Percentiles rank a stretch among this genome's conserved stretches.
Evolutionary conservation across 129 eudicot genomes (phyloP).

Genomic region (Saussurea involucrata): DNA sequence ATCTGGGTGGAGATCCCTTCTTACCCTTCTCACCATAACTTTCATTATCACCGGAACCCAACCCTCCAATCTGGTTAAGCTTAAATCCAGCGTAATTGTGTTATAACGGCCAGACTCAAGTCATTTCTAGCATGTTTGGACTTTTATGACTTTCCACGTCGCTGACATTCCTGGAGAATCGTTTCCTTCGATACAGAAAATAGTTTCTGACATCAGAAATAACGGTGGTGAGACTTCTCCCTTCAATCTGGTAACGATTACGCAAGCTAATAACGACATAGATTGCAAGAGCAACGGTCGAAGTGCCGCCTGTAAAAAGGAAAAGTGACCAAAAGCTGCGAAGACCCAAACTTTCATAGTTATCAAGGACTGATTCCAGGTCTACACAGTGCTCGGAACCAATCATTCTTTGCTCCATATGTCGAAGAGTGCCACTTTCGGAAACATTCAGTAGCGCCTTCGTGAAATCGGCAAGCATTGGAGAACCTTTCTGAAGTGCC

Average conservation of each 20-base stretch:
- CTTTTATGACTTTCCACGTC: conserved; percentile 14
- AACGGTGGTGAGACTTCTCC: neutral
- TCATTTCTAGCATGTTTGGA: conserved; percentile 7
- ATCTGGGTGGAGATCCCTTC: no score
- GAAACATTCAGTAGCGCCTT: conserved; percentile 36
- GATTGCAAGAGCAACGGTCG: conserved; percentile 29
- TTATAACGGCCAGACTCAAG: neutral
- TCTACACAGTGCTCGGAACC: conserved; percentile 32
- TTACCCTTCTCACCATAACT: no score
- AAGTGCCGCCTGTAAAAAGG: conserved; percentile 34
- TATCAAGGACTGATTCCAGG: conserved; percentile 11
- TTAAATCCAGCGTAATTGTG: neutral
- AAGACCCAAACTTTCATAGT: conserved; percentile 41
- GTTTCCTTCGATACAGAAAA: neutral
- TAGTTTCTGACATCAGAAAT: conserved; percentile 7
- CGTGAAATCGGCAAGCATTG: conserved; percentile 34
- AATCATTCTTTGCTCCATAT: conserved; percentile 31
- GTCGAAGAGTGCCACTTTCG: conserved; percentile 33
- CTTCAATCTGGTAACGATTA: neutral
- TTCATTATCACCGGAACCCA: no score
- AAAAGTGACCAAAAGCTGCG: conserved; percentile 44
- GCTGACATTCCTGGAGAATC: neutral
- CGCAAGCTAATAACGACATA: conserved; percentile 20
- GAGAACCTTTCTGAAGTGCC: conserved; percentile 52
- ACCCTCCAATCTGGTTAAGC: no score